Evolutionary conservation across 2,329 filamentous ascomycete genomes (phyloP).

Genomic region (Diaporthe caulivora): DNA sequence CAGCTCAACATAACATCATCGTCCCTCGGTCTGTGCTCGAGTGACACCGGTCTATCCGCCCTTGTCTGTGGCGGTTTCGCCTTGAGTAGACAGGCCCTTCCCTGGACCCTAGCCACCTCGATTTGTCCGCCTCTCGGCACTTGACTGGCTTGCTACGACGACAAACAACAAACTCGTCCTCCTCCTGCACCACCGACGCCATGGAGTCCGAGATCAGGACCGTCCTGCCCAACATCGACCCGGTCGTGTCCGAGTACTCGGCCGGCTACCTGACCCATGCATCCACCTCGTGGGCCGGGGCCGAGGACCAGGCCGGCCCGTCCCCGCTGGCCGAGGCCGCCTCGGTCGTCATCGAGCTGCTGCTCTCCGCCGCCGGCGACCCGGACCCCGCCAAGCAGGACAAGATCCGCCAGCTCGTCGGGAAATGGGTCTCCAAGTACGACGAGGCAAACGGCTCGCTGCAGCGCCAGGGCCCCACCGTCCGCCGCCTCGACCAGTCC

Average conservation of each 20-base stretch:
- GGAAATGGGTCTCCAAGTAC: conserved; percentile 89
- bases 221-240: conserved; percentile 88
- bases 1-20: conserved; percentile 8
- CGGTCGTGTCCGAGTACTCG: conserved; percentile 90
- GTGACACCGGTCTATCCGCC: conserved; percentile 15
- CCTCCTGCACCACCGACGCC: conserved; percentile 25
- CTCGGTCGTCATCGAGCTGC: conserved; percentile 84
- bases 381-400: conserved; percentile 78
- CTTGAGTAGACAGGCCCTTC: background rate
- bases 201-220: conserved; percentile 93
- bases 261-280: conserved; percentile 96
- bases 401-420: conserved; percentile 84
- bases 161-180: background rate
- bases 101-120: conserved; percentile 19
- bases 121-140: conserved; percentile 8
- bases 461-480: conserved; percentile 78
- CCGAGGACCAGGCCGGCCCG: conserved; percentile 73
- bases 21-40: background rate
- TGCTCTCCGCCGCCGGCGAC: conserved; percentile 93
- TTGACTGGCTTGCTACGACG: background rate
- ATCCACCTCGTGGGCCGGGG: conserved; percentile 81
- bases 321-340: conserved; percentile 89
- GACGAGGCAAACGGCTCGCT: conserved; percentile 80
- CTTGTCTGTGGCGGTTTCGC: conserved; percentile 18
- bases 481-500: conserved; percentile 90